A percentile compares a stretch with the other conserved stretches of the same genome.
Conservation (phyloP, 129 eudicot species). For the Flaveria bidentis region DNA sequence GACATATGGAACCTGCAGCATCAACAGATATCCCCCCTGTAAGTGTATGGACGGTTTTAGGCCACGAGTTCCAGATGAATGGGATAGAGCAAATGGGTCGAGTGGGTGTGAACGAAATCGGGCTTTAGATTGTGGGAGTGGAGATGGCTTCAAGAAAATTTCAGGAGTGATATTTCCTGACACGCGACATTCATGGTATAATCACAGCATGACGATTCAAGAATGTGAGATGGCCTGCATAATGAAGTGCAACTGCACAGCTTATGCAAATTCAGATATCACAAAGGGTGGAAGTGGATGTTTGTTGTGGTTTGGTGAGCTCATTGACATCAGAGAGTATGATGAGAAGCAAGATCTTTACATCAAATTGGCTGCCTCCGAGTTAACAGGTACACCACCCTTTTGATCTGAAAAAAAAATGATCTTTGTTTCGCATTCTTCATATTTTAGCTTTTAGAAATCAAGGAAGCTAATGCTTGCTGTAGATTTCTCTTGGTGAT, state of each 20-base stretch:
- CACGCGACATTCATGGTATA: constrained; percentile 24
- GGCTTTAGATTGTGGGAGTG: constrained; percentile 33
- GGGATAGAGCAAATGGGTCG: constrained; percentile 47
- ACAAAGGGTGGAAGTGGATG: constrained; percentile 52
- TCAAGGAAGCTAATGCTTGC: not conserved
- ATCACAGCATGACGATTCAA: constrained; percentile 34
- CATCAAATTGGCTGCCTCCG: constrained; percentile 34
- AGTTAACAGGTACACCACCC: constrained; percentile 35
- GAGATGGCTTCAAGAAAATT: constrained; percentile 38
- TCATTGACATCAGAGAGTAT: constrained; percentile 39
- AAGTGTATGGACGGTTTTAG: constrained; percentile 44
- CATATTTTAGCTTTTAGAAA: not conserved
- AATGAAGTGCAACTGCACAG: constrained; percentile 48
- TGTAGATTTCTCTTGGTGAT: not conserved
- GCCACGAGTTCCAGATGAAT: constrained; percentile 42
- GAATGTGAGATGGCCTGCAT: constrained; percentile 49
- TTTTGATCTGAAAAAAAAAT: not conserved
- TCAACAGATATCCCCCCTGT: constrained; percentile 33
- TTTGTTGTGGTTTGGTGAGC: constrained; percentile 49
- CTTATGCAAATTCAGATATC: constrained; percentile 40
- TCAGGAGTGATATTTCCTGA: constrained; percentile 45
- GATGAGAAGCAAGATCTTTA: constrained; percentile 27
- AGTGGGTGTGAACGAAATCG: constrained; percentile 46
- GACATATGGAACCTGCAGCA: constrained; percentile 42
- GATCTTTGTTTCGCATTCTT: not conserved